phyloP scores from a whole-genome alignment of 2,329 filamentous ascomycete species.

The Leptoxyphium fumago region DNA sequence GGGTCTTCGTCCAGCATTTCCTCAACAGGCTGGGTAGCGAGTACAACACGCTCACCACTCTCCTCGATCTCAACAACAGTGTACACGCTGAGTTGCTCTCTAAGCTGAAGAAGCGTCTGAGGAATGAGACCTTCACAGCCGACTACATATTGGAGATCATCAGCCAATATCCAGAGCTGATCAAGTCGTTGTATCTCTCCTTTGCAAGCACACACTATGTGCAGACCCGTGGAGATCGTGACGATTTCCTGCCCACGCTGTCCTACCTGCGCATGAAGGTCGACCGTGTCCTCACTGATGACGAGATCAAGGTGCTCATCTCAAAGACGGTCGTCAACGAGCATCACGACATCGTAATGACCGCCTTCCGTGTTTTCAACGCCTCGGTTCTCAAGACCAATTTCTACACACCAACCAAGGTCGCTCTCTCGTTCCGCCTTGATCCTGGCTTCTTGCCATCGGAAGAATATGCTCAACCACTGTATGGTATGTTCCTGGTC shows the following conservation, averaged over 20 bases:
- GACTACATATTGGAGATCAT: conserved; percentile 99
- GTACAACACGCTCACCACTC: conserved; percentile 71
- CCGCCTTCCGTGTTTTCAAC: conserved; percentile 92
- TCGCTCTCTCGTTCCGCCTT: conserved; percentile 89
- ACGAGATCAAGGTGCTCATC: conserved; percentile 60
- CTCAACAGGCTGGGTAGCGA: conserved; percentile 87
- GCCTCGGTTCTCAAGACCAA: conserved; percentile 89
- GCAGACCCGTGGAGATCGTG: conserved; percentile 47
- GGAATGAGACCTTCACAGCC: conserved; percentile 92
- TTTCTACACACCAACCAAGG: conserved; percentile 94
- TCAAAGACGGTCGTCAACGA: conserved; percentile 73
- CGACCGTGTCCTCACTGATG: conserved; percentile 62
- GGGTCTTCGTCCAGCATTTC: conserved; percentile 97
- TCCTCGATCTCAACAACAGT: conserved; percentile 68
- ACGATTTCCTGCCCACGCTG: conserved; percentile 56
- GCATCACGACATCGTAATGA: conserved; percentile 97
- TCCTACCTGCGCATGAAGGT: conserved; percentile 52
- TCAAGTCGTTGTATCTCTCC: conserved; percentile 75
- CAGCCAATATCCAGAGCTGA: conserved; percentile 70
- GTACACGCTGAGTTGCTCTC: conserved; percentile 74
- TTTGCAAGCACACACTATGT: conserved; percentile 81
- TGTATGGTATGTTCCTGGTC: conserved; percentile 98
- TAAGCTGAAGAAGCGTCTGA: conserved; percentile 88
- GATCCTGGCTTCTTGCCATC: conserved; percentile 78
- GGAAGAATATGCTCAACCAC: conserved; percentile 80